Evolutionary conservation across 2,329 filamentous ascomycete species (phyloP), one percentile per base, ranked within the genome.

Genomic region (Alternaria gaisen): DNA sequence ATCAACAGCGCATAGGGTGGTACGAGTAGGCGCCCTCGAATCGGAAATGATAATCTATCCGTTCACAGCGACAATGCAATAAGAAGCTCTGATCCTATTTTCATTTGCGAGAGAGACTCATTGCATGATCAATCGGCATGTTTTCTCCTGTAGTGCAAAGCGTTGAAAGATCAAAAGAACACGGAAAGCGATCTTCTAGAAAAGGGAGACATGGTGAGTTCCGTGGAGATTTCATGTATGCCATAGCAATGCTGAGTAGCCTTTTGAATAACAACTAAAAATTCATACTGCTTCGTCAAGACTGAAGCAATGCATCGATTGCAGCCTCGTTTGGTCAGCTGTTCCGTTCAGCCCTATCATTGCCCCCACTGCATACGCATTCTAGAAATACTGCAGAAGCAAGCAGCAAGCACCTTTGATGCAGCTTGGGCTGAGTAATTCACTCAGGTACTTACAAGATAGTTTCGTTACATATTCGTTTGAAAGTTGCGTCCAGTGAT

Each of bases 391-490:
- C 24, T 28, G 56, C 42, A 40, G 44, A 56, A 54, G 51, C 46
- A 44, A 42, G 34, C 28, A 36, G 22, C 40, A 24, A 22, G 46
- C 22, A 32, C 41, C 32, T 44, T 47, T 16, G 18, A 47, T 44
- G 22, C 54, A 55, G 41, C 36, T 42, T 47, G 18, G 41, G 64
- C 57, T 65, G 61, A 66, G 42, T 64, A 65, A 66, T 64, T 56
- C 40, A 20, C 38, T 52, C 55, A 55, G 38, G 41, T 26, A 46
- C 26, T 42, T 58, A 52, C 34, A 6, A 18, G 16, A 41, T 22
- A 8, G 38, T 38, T 20, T 24, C 46, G 53, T 47, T 56, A 22
- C 18, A 18, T 20, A 9, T 42, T 16, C 34, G 26, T 18, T 47
- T 50, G 16, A 20, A 30, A 4, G 50, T 57, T 50, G 58, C 61